These are phyloP conservation scores for Triangularia verruculosa DNA, from an alignment of 2,329 filamentous ascomycete genomes.

Conservation along the genomic window DNA sequence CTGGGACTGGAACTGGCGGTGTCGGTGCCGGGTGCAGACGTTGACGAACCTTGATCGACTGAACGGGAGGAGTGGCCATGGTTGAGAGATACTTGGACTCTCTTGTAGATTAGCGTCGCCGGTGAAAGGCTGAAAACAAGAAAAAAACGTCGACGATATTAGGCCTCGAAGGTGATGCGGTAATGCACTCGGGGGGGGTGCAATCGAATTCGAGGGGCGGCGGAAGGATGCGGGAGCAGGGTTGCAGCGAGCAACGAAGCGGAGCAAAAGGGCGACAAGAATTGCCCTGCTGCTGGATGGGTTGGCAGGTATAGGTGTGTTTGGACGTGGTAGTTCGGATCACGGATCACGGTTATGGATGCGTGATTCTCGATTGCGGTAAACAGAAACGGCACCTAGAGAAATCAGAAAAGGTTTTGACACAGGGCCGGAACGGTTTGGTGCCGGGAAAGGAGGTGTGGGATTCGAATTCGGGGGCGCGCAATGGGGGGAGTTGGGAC, in stretches of 20 bases:
- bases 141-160: conserved; percentile 1
- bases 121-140: not conserved
- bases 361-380: conserved; percentile 15
- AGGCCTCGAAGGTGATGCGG: conserved; percentile 8
- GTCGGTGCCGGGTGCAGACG: conserved; percentile 12
- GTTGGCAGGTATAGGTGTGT: not conserved
- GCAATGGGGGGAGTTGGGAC: conserved; percentile 20
- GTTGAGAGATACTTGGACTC: conserved; percentile 35
- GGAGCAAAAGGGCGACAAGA: conserved; percentile 17
- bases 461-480: conserved; percentile 22
- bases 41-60: conserved; percentile 78
- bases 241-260: conserved; percentile 17
- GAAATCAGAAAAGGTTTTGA: conserved; percentile 40
- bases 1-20: conserved; percentile 6
- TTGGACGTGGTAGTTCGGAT: conserved; percentile 9
- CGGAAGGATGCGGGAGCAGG: conserved; percentile 17
- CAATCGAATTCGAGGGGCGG: conserved; percentile 14
- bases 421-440: conserved; percentile 37
- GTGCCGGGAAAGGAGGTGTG: conserved; percentile 37
- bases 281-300: conserved; percentile 14
- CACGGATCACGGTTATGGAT: not conserved
- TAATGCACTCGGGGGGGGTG: conserved; percentile 18
- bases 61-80: conserved; percentile 78
- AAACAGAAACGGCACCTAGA: conserved; percentile 33
- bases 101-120: conserved; percentile 3